These are phyloP conservation scores for Aethionema arabicum DNA, from an alignment of 345 rosid genomes.

Conservation along the genomic window DNA sequence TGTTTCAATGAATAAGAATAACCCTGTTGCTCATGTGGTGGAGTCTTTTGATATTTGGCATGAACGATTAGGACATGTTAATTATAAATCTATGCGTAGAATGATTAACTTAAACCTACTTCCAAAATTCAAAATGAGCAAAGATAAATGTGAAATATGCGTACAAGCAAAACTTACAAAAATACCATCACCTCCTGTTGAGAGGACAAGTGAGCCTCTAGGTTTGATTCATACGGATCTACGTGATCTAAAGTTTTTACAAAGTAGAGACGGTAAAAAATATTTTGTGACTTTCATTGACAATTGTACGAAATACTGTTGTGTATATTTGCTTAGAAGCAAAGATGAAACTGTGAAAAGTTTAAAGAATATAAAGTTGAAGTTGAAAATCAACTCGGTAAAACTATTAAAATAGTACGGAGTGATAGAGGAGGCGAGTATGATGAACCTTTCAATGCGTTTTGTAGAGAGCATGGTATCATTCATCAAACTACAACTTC, in stretches of 20 bases:
- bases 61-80: not conserved
- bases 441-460: not conserved
- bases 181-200: not conserved
- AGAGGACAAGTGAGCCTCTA: not conserved
- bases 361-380: not conserved
- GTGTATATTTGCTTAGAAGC: not conserved
- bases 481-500: not conserved
- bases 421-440: not conserved
- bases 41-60: not conserved
- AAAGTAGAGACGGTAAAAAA: not conserved
- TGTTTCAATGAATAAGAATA: not conserved
- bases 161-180: not conserved
- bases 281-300: not conserved
- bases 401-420: not conserved
- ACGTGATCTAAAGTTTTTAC: not conserved
- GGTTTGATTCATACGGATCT: not conserved
- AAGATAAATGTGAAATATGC: not conserved
- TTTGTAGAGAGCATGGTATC: not conserved
- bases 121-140: not conserved
- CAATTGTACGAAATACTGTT: not conserved
- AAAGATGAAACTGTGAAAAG: not conserved
- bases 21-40: not conserved
- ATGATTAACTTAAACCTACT: not conserved
- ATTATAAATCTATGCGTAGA: not conserved
- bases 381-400: not conserved